These are phyloP conservation scores for Coemansia sp. DNA, from an alignment of 192 early-diverging fungal genomes.

Conservation along the genomic window DNA sequence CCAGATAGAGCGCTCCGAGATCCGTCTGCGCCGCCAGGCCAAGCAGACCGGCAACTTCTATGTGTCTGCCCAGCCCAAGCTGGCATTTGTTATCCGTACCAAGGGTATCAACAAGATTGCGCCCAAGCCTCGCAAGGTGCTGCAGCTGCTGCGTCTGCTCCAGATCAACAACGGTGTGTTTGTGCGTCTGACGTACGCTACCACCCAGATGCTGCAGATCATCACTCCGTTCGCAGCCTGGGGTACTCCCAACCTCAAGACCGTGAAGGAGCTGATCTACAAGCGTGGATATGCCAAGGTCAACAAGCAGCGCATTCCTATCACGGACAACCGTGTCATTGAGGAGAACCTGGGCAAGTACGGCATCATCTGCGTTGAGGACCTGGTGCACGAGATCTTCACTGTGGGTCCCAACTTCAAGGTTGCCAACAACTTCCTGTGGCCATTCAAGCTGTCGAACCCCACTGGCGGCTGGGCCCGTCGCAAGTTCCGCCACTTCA, in stretches of 20 bases:
- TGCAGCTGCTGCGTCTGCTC: slow-evolving; percentile 97
- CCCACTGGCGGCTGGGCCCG: slow-evolving; percentile 92
- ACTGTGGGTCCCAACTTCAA: slow-evolving; percentile 98
- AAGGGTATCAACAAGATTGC: slow-evolving; percentile 99
- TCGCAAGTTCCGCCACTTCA: slow-evolving; percentile 94
- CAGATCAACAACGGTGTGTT: slow-evolving; percentile 99
- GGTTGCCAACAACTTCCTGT: slow-evolving; percentile 97
- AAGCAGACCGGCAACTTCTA: slow-evolving; percentile 88
- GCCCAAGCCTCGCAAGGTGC: slow-evolving; percentile 99
- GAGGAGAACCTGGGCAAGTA: slow-evolving; percentile 87
- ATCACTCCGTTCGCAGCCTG: slow-evolving; percentile 93
- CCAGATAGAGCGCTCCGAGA: slow-evolving; percentile 80
- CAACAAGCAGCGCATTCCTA: slow-evolving; percentile 94
- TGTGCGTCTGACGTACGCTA: slow-evolving; percentile 92
- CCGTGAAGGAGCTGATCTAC: slow-evolving; percentile 98
- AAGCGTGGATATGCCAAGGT: slow-evolving; percentile 99
- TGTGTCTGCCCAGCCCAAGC: slow-evolving; percentile 93
- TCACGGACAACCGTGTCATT: slow-evolving; percentile 94
- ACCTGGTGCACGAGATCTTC: slow-evolving; percentile 97
- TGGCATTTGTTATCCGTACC: slow-evolving; percentile 97
- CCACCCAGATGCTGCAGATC: slow-evolving; percentile 95
- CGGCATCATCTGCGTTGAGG: slow-evolving; percentile 97
- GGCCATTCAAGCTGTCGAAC: slow-evolving; percentile 99
- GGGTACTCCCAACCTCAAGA: slow-evolving; percentile 97
- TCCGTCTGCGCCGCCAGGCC: slow-evolving; percentile 92